phyloP scores from a whole-genome alignment of 2,329 filamentous ascomycete genomes.

The Alternaria rosae region DNA sequence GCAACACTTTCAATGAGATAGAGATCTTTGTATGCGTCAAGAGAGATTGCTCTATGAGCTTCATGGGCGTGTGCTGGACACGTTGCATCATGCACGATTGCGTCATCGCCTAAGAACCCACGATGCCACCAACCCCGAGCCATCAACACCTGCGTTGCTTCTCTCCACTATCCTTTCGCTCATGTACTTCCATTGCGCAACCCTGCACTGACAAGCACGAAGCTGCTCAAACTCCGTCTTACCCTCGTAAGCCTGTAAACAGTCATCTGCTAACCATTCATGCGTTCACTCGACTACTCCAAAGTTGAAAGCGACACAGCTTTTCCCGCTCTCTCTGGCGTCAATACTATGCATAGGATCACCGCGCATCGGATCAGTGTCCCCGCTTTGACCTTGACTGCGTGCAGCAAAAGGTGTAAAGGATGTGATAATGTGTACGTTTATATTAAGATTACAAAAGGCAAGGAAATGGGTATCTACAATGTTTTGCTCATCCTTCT shows the following conservation, averaged over 20 bases:
- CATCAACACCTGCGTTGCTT: too few relatives aligned
- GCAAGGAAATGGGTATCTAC: slow-evolving; percentile 5
- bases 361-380: neutral
- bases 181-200: neutral
- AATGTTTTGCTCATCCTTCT: neutral
- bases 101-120: neutral
- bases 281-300: neutral
- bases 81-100: neutral
- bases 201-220: neutral
- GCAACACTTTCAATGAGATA: accelerated
- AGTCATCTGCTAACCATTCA: neutral
- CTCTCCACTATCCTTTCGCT: too few relatives aligned
- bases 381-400: accelerated
- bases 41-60: too few relatives aligned
- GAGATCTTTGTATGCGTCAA: too few relatives aligned
- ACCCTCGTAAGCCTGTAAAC: neutral
- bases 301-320: neutral
- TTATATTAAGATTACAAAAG: neutral
- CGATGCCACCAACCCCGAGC: too few relatives aligned
- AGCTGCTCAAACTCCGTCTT: neutral
- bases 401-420: too few relatives aligned
- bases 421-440: too few relatives aligned
- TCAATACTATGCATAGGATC: neutral
- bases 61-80: neutral
- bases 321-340: neutral